Evolutionary conservation across 768 basidiomycete genomes (phyloP), one percentile per base, ranked within the genome.

Genomic region (Serendipita sp.): DNA sequence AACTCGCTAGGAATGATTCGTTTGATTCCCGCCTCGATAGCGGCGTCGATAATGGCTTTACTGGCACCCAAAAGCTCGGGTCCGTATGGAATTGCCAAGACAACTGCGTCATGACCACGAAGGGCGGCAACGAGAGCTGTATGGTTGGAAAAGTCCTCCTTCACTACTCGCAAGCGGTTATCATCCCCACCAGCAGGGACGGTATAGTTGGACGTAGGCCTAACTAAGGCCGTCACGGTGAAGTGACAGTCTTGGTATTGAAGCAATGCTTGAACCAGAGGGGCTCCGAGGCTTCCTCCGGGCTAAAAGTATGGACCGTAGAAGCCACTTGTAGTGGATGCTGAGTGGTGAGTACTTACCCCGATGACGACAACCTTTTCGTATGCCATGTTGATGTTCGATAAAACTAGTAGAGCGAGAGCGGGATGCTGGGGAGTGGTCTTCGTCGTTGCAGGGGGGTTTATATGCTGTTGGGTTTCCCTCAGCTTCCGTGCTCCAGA

Each of bases 11-110:
- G 62, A 14, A 62, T 50, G 30, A 48, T 30, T 16, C 45, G n/a
- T 26, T 51, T 62, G 22, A 62, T 43, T 9, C 62, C 62, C 16
- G 62, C 62, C 28, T 43, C 62, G 22, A 62, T 62, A 3, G 62
- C 62, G 3, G 62, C 62, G 33, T 62, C 45, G 44, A 62, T 50
- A 20, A 62, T n/a, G 4, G 20, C 16, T 31, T 62, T 62, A 14
- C 9, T 3, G 30, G 3, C n/a, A 3, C 11, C 7, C n/a, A 9
- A 5, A 4, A 31, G 7, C 4, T 3, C n/a, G 30, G 53, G 17
- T 5, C 4, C 9, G 53, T 58, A 4, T 24, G 9, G 9, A 7
- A 24, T 5, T 5, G 53, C 28, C 3, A 58, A 7, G 7, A 58
- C 30, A 9, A 58, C 30, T n/a, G 53, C 53, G 9, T 58, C 53